Conservation (phyloP, 306 rosid species). For the Cyclanthera cordifolia region DNA sequence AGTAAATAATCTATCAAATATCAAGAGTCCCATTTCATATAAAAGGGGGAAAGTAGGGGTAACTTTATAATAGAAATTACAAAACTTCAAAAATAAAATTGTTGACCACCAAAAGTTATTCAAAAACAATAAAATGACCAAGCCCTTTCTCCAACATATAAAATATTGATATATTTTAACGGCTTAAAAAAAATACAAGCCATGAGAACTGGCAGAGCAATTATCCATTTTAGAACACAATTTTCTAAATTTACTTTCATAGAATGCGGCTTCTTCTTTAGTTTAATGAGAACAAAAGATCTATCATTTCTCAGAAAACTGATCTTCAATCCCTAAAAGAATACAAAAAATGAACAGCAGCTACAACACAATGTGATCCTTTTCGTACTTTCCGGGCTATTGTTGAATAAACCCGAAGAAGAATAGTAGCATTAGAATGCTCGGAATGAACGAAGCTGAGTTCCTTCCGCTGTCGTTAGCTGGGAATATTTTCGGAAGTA, state of each 20-base stretch:
- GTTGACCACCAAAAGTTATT: neutral
- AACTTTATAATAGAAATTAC: neutral
- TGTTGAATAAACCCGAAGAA: slow-evolving; percentile 30
- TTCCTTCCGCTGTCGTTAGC: slow-evolving; percentile 27
- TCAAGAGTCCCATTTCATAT: neutral
- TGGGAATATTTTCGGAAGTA: slow-evolving; percentile 57
- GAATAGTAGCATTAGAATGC: slow-evolving; percentile 25
- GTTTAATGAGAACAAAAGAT: neutral
- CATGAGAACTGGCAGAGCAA: neutral
- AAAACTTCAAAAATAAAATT: neutral
- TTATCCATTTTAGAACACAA: neutral
- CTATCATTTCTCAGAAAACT: neutral
- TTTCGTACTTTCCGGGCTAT: slow-evolving; percentile 11
- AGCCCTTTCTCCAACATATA: neutral
- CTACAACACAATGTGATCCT: slow-evolving; percentile 14
- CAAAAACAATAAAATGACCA: neutral
- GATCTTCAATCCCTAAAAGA: slow-evolving; percentile 19
- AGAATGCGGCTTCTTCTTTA: neutral
- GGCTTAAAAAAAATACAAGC: neutral
- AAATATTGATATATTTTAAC: neutral
- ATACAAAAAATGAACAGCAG: slow-evolving; percentile 25
- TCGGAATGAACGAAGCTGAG: slow-evolving; percentile 19
- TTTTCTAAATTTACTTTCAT: neutral
- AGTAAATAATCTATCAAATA: neutral
- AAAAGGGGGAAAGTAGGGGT: neutral